These are phyloP conservation scores for Gossypium aridum DNA, from an alignment of 441 rosid species.

Conservation along the genomic window DNA sequence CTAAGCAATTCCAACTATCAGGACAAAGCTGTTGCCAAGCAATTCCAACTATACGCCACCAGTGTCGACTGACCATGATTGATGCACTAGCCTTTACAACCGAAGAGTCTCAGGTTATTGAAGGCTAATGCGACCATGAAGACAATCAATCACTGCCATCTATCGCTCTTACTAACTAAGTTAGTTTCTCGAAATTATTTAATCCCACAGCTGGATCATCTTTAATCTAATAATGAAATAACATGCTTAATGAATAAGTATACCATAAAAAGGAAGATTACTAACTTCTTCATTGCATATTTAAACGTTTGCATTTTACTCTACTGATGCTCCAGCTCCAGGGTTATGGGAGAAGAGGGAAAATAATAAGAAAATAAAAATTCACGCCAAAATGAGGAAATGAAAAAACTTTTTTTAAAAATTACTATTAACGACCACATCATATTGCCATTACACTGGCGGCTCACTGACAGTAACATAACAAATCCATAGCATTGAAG, in stretches of 20 bases:
- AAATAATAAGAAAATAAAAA: too few species aligned
- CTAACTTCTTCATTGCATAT: neutral
- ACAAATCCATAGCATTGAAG: too few species aligned
- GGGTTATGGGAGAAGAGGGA: too few species aligned
- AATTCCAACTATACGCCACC: constrained; percentile 31
- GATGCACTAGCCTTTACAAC: constrained; percentile 44
- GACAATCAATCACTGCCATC: neutral
- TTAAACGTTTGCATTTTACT: neutral
- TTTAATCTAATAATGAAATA: neutral
- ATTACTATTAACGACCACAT: too few species aligned
- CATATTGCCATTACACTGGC: too few species aligned
- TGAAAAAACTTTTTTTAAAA: too few species aligned
- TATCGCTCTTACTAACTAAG: neutral
- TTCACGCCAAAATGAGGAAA: too few species aligned
- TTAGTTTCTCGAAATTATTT: neutral
- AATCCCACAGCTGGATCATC: neutral
- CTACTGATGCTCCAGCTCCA: too few species aligned
- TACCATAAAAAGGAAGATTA: neutral
- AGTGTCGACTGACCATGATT: constrained; percentile 52
- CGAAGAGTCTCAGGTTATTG: constrained; percentile 48
- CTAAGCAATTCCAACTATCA: constrained; percentile 29
- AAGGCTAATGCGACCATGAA: constrained; percentile 44
- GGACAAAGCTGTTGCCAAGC: constrained; percentile 40
- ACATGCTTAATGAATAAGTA: neutral
- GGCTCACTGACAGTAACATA: too few species aligned